Evolutionary conservation across 2,329 filamentous ascomycete species (phyloP).

Genomic region (Waltergamsia citrina): DNA sequence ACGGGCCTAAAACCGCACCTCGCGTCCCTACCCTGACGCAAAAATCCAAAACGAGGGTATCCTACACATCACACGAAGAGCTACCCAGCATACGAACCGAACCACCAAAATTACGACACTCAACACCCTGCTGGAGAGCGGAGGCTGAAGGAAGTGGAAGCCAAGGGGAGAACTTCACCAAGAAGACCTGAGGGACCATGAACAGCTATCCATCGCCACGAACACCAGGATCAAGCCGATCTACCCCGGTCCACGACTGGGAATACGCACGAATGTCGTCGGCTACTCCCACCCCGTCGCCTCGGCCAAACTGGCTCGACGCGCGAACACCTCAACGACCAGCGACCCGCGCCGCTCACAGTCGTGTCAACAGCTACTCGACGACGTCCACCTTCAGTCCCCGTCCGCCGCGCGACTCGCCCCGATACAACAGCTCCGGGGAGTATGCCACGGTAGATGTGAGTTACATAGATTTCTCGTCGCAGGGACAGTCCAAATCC

Average conservation of each 20-base stretch:
- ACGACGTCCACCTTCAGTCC: constrained; percentile 26
- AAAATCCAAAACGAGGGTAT: not conserved
- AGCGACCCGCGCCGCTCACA: constrained; percentile 37
- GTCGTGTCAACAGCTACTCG: constrained; percentile 26
- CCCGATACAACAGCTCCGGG: constrained; percentile 52
- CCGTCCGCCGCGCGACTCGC: constrained; percentile 42
- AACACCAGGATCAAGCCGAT: constrained; percentile 34
- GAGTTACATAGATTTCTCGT: constrained; percentile 46
- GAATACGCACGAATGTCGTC: constrained; percentile 43
- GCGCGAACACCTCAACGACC: constrained; percentile 33
- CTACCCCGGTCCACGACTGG: constrained; percentile 37
- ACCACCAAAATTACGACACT: not conserved
- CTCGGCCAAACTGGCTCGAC: constrained; percentile 40
- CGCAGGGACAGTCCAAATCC: constrained; percentile 17
- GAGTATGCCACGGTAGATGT: constrained; percentile 58
- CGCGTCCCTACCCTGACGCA: not conserved
- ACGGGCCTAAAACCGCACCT: constrained; percentile 29
- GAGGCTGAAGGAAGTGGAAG: constrained; percentile 13
- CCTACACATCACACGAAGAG: not conserved
- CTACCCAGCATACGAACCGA: not conserved
- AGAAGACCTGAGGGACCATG: constrained; percentile 29
- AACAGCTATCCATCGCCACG: constrained; percentile 25
- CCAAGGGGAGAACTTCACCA: constrained; percentile 21
- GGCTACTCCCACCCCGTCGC: constrained; percentile 48
- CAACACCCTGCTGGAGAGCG: not conserved